A percentile compares a stretch with the other conserved stretches of the same genome.
Evolutionary conservation across 139 green algal species (phyloP).

Genomic region (Chloropicon primus): DNA sequence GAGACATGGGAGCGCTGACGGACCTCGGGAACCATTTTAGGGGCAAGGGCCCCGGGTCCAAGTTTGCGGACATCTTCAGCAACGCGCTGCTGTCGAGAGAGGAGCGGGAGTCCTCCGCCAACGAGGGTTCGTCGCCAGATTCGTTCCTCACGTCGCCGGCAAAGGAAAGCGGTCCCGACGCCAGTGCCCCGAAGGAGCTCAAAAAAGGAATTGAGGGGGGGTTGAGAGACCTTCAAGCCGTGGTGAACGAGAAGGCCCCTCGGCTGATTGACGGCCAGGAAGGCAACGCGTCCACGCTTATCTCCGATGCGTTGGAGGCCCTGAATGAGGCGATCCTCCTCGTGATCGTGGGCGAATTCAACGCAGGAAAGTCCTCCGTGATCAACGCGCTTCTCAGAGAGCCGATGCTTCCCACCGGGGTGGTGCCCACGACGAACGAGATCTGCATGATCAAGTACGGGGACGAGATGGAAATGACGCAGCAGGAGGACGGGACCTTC

Average conservation of each 20-base stretch:
- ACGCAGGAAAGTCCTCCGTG: constrained; percentile 74
- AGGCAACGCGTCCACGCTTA: background rate
- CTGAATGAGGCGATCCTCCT: background rate
- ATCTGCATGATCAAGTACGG: constrained; percentile 34
- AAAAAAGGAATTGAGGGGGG: background rate
- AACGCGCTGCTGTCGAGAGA: background rate
- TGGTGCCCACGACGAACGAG: constrained; percentile 98
- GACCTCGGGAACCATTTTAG: background rate
- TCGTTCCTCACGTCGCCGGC: too few relatives aligned
- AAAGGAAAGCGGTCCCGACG: too few relatives aligned
- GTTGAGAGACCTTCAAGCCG: background rate
- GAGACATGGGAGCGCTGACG: background rate
- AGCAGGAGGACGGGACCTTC: constrained; percentile 70
- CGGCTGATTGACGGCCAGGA: background rate
- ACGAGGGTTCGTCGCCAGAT: too few relatives aligned
- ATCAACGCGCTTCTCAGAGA: constrained; percentile 75
- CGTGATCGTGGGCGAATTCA: constrained; percentile 91
- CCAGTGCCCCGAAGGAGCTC: background rate
- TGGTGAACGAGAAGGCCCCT: background rate
- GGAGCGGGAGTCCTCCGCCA: background rate
- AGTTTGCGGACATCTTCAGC: background rate
- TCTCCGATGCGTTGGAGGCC: background rate
- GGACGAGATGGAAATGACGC: background rate
- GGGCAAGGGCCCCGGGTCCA: background rate
- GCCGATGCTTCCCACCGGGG: constrained; percentile 57